Evolutionary conservation across 306 rosid species (phyloP), one percentile per base, ranked within the genome.

Genomic region (Trifolium pratense): DNA sequence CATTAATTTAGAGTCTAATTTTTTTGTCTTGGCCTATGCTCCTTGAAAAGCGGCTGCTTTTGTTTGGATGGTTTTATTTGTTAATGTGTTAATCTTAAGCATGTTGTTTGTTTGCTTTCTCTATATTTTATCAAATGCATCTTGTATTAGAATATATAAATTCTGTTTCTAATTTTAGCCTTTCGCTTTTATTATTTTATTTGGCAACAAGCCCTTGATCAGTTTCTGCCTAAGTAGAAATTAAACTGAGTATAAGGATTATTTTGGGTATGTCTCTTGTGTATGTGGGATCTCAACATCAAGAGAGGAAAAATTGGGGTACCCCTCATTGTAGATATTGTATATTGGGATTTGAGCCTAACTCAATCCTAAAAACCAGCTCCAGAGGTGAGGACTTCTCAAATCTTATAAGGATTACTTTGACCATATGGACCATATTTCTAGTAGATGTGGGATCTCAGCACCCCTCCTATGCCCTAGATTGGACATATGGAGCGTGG

Each of bases 11-110:
- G 15, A 65, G 45, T 62, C 65, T 51, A 34, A 66, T 66, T 12
- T 70, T 49, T 60, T 70, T 69, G 42, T 43, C 15, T 55, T 68
- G 39, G n/a, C 49, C 18, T 73, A 40, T 70, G 63, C 63, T 77
- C 21, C 63, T 36, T 34, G 25, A 43, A 69, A 16, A 16, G 60
- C 57, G 67, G 46, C 74, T 45, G 39, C 9, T 61, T 18, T 40
- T 70, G 37, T 75, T 66, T 64, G 16, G 34, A 64, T 40, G 61
- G 65, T 43, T 77, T 60, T 48, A 53, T 56, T 55, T 56, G 32
- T 46, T 15, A 59, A 21, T 46, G 9, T 61, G 16, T 21, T 45
- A 3, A 43, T 66, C 56, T 42, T n/a, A 62, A 61, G 17, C 51
- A 15, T 37, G 34, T 17, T 48, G 39, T 56, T 34, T 74, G 31